Conservation (phyloP, 257 asterid species). For the Solanum megistacrolobum region DNA sequence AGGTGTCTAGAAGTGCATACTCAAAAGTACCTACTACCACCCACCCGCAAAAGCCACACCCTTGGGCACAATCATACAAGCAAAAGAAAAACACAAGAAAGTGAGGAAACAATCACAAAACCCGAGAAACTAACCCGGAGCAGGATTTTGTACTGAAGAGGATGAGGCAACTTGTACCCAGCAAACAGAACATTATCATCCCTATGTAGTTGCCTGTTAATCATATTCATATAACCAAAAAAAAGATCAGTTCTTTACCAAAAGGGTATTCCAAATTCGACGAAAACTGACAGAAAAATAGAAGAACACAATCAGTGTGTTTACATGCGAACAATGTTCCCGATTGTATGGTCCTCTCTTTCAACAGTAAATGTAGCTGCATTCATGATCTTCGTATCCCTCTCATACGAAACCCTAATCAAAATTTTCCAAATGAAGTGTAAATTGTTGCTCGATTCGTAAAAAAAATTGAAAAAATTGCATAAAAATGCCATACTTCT, state of each 20-base stretch:
- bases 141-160: constrained; percentile 90
- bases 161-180: constrained; percentile 96
- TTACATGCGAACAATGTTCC: constrained; percentile 87
- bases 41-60: not conserved
- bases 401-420: constrained; percentile 80
- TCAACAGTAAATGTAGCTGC: constrained; percentile 88
- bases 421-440: not conserved
- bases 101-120: not conserved
- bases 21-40: not conserved
- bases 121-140: constrained; percentile 50
- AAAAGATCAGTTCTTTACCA: not conserved
- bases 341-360: constrained; percentile 93
- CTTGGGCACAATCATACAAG: not conserved
- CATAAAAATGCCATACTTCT: constrained; percentile 29
- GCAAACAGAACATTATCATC: constrained; percentile 79
- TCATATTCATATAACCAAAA: not conserved
- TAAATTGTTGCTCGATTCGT: not conserved
- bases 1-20: not conserved
- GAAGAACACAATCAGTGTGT: not conserved
- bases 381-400: constrained; percentile 90
- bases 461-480: not conserved
- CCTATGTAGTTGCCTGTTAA: constrained; percentile 80
- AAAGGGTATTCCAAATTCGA: not conserved
- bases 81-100: not conserved
- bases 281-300: not conserved